Percentiles rank a stretch among this genome's conserved stretches.
Evolutionary conservation across 371 early-diverging fungal species (phyloP).

Genomic region (Blyttiomyces sp.): DNA sequence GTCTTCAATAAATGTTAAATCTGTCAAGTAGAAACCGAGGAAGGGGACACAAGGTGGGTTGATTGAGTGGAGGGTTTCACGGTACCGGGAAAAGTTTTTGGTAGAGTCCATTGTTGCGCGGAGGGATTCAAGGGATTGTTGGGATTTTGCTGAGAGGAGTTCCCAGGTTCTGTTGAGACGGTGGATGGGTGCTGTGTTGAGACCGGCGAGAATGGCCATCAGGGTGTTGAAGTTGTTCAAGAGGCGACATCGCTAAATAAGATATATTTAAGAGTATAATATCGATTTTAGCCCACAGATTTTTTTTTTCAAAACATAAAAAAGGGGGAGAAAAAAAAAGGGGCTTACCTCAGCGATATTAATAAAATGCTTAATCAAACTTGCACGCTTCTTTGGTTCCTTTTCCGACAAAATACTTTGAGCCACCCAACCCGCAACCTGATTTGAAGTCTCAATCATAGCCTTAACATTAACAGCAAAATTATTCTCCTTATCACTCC

Average conservation of each 20-base stretch:
- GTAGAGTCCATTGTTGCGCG: slow-evolving; percentile 71
- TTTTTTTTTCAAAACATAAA: neutral
- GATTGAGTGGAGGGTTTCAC: slow-evolving; percentile 77
- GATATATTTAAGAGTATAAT: neutral
- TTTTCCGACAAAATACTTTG: slow-evolving; percentile 61
- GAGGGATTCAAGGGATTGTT: slow-evolving; percentile 34
- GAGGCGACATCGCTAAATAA: slow-evolving; percentile 33
- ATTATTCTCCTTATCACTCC: slow-evolving; percentile 64
- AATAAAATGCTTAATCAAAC: slow-evolving; percentile 75
- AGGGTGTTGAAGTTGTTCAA: slow-evolving; percentile 92
- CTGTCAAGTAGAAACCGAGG: slow-evolving; percentile 78
- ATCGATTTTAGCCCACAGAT: neutral
- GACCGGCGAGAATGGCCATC: slow-evolving; percentile 85
- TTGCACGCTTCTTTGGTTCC: slow-evolving; percentile 65
- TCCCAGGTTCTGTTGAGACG: slow-evolving; percentile 88
- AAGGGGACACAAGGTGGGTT: slow-evolving; percentile 93
- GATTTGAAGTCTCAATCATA: slow-evolving; percentile 59
- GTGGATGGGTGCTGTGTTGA: slow-evolving; percentile 83
- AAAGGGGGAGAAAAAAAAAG: neutral
- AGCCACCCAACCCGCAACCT: slow-evolving; percentile 65
- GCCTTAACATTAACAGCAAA: slow-evolving; percentile 40
- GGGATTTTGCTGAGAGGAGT: slow-evolving; percentile 27
- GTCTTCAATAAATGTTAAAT: slow-evolving; percentile 91
- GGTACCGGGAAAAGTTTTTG: slow-evolving; percentile 82
- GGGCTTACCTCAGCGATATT: slow-evolving; percentile 66